Evolutionary conservation across 78 protist species (phyloP).

Genomic region (Creolimax fragrantissima): DNA sequence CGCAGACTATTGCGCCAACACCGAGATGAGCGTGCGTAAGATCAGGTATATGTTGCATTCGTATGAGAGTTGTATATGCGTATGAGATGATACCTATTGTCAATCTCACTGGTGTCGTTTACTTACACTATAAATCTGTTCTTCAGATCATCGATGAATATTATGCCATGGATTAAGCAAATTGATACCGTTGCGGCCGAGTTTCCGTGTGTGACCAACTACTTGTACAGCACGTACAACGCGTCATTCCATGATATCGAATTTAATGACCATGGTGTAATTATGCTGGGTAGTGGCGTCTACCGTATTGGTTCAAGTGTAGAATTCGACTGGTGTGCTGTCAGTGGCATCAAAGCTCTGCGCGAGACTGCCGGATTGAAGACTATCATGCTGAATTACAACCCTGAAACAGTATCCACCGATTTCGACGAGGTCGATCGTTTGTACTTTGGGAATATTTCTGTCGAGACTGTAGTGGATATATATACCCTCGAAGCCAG

Average conservation of each 20-base stretch:
- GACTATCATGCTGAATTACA: slow-evolving; percentile 91
- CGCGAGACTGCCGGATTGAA: slow-evolving; percentile 59
- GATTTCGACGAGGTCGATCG: slow-evolving; percentile 26
- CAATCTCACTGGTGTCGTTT: no score
- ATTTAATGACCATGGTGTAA: slow-evolving; percentile 37
- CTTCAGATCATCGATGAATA: neutral
- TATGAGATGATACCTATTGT: no score
- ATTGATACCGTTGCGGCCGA: slow-evolving; percentile 94
- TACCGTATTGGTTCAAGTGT: slow-evolving; percentile 83
- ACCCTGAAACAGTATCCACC: slow-evolving; percentile 89
- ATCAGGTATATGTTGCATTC: neutral
- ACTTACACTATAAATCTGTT: neutral
- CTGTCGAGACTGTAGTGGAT: slow-evolving; percentile 76
- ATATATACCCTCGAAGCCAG: slow-evolving; percentile 55
- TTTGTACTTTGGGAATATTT: slow-evolving; percentile 82
- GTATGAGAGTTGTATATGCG: neutral
- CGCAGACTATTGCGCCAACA: slow-evolving; percentile 33
- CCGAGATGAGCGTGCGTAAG: slow-evolving; percentile 61
- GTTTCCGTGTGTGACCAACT: slow-evolving; percentile 88
- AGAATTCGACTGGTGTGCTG: slow-evolving; percentile 79
- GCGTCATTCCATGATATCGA: slow-evolving; percentile 67
- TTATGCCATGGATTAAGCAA: slow-evolving; percentile 84
- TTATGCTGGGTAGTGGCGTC: slow-evolving; percentile 85
- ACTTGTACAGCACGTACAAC: slow-evolving; percentile 88
- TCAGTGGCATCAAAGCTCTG: slow-evolving; percentile 67